phyloP scores from a whole-genome alignment of 2,329 filamentous ascomycete species.

The Paraconiothyrium sp. region DNA sequence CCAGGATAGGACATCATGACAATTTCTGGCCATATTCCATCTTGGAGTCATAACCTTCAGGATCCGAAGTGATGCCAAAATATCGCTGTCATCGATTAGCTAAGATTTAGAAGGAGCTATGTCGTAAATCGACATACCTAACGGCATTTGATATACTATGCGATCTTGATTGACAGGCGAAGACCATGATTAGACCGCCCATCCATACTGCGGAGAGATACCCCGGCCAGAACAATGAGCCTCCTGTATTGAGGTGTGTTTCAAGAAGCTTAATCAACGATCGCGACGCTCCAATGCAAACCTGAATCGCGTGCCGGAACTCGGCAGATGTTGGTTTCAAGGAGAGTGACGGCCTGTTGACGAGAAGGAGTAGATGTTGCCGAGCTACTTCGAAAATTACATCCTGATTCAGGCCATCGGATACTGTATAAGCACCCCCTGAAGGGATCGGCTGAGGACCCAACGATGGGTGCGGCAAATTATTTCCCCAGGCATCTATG shows the following conservation, averaged over 20 bases:
- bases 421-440: background rate
- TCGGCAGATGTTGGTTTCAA: background rate
- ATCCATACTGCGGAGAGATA: background rate
- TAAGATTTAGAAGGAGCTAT: background rate
- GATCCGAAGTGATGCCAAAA: background rate
- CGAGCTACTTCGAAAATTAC: background rate
- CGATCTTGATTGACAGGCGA: background rate
- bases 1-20: background rate
- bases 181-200: background rate
- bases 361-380: background rate
- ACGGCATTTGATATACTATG: background rate
- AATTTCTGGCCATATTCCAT: background rate
- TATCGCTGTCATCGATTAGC: background rate
- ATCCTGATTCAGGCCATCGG: background rate
- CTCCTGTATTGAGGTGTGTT: background rate
- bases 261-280: background rate
- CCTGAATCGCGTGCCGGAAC: background rate
- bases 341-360: background rate
- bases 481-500: background rate
- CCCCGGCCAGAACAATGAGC: background rate
- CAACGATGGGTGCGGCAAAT: background rate
- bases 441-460: background rate
- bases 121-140: background rate
- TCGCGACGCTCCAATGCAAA: background rate
- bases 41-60: background rate